A percentile compares a stretch with the other conserved stretches of the same genome.
Conservation (phyloP, 1,284 basidiomycete genomes). For the Ustilago loliicola region DNA sequence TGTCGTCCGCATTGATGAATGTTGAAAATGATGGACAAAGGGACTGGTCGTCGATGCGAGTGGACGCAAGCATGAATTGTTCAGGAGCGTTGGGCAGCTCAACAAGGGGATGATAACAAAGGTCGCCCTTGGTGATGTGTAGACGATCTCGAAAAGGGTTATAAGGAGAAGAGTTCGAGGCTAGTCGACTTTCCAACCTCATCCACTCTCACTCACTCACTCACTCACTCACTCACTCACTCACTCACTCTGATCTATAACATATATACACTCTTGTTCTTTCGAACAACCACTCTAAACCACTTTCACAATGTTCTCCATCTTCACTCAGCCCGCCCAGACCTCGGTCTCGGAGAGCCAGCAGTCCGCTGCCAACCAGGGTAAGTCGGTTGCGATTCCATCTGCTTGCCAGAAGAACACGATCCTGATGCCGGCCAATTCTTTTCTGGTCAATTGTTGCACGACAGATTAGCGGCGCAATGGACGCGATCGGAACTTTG, state of each 20-base stretch:
- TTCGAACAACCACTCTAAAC: slow-evolving; percentile 19
- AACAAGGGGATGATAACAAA: neutral
- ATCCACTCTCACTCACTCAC: slow-evolving; percentile 25
- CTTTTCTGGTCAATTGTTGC: neutral
- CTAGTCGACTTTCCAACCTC: slow-evolving; percentile 2
- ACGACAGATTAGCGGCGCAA: neutral
- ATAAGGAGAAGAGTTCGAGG: neutral
- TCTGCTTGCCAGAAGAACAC: neutral
- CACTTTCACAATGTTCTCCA: slow-evolving; percentile 35
- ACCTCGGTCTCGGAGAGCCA: slow-evolving; percentile 34
- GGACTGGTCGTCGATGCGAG: neutral
- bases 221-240: slow-evolving; percentile 17
- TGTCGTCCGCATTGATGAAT: neutral
- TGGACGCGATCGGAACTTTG: slow-evolving; percentile 18
- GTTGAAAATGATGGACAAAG: neutral
- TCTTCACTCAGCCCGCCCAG: slow-evolving; percentile 37
- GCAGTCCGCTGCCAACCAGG: slow-evolving; percentile 11
- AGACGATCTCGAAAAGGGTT: neutral
- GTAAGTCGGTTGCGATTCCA: slow-evolving; percentile 1
- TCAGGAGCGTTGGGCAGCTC: neutral
- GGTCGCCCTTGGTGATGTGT: neutral
- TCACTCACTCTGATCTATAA: slow-evolving; percentile 8
- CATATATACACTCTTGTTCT: slow-evolving; percentile 16
- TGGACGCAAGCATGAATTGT: neutral
- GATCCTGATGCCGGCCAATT: neutral